These are phyloP conservation scores for Talaromyces borbonicus DNA, from an alignment of 495 filamentous ascomycete species.

Conservation along the genomic window DNA sequence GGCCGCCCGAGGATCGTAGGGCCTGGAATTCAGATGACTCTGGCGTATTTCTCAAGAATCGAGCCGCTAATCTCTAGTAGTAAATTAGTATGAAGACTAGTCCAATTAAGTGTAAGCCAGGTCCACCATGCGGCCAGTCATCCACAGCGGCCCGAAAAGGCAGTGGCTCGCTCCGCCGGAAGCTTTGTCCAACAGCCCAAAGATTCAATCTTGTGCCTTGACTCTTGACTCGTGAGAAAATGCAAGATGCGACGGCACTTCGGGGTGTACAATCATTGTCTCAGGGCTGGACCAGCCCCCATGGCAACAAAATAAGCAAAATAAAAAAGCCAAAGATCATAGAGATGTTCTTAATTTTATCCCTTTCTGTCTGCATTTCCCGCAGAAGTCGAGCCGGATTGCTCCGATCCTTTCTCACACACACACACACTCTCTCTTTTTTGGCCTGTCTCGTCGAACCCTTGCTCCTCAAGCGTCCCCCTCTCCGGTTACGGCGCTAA, in stretches of 20 bases:
- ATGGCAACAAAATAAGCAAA: background rate
- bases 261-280: no score
- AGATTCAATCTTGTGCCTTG: background rate
- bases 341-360: no score
- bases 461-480: background rate
- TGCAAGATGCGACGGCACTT: no score
- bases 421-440: no score
- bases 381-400: background rate
- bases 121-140: conserved; percentile 5
- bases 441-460: background rate
- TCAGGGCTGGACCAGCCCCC: conserved; percentile 1
- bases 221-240: background rate
- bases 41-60: no score
- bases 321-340: background rate
- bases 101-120: background rate
- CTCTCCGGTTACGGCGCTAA: conserved; percentile 5
- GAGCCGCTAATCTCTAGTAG: no score
- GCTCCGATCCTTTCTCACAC: background rate
- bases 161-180: conserved; percentile 3
- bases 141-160: conserved; percentile 7
- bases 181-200: conserved; percentile 4
- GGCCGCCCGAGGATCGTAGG: no score
- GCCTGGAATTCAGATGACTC: background rate
- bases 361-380: no score
- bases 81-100: conserved; percentile 1